These are phyloP conservation scores for Pestalotiopsis sp. DNA, from an alignment of 2,329 filamentous ascomycete genomes.

Conservation along the genomic window DNA sequence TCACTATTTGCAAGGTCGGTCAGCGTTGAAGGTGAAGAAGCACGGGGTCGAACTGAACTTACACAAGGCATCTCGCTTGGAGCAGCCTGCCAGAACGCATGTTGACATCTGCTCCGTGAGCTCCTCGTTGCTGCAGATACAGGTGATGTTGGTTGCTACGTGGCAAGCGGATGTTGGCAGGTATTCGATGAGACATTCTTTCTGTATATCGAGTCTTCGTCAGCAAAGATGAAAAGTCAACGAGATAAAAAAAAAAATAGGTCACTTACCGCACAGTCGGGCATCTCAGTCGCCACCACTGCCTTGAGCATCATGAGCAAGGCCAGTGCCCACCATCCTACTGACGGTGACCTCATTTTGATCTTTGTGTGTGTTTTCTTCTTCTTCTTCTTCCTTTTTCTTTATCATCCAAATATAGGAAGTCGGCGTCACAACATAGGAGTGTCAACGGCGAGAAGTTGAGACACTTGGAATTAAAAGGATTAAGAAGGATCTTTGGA, in stretches of 20 bases:
- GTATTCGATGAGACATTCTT: slow-evolving; percentile 7
- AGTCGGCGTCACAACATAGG: background rate
- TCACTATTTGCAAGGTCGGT: background rate
- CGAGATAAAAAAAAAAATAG: background rate
- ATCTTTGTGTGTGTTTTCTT: background rate
- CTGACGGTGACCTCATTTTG: slow-evolving; percentile 5
- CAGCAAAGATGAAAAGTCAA: slow-evolving; percentile 1
- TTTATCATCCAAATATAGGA: background rate
- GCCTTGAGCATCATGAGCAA: slow-evolving; percentile 1
- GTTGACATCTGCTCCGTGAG: slow-evolving; percentile 3
- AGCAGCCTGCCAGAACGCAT: slow-evolving; percentile 1
- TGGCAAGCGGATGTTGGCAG: slow-evolving; percentile 7
- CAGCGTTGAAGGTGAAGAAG: background rate
- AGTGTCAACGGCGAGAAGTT: background rate
- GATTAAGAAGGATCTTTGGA: background rate
- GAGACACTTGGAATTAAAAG: background rate
- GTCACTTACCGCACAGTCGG: slow-evolving; percentile 7
- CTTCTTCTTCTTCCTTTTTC: background rate
- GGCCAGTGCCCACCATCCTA: background rate
- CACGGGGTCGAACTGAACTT: background rate
- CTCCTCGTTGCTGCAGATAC: slow-evolving; percentile 1
- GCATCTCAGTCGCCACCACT: slow-evolving; percentile 4
- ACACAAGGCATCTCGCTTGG: slow-evolving; percentile 3
- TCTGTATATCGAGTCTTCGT: background rate
- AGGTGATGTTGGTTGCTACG: slow-evolving; percentile 7